phyloP scores from a whole-genome alignment of 2,329 filamentous ascomycete genomes.

The Paecilomyces variotii region DNA sequence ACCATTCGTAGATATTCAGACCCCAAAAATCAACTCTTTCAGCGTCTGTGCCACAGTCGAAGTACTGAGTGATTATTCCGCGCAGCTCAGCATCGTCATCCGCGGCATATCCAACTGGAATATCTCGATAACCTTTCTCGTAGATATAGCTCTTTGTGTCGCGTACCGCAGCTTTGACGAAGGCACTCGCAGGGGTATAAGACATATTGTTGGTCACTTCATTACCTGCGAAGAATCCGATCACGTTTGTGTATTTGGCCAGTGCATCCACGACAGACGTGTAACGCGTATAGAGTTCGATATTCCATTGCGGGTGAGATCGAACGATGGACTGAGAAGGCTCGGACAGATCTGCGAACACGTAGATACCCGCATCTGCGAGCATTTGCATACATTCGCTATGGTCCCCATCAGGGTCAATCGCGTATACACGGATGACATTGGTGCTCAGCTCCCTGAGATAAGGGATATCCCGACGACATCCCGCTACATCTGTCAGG shows the following conservation, averaged over 20 bases:
- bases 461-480: constrained; percentile 74
- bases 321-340: constrained; percentile 77
- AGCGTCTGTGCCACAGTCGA: constrained; percentile 24
- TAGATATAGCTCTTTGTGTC: constrained; percentile 80
- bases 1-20: constrained; percentile 99
- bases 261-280: constrained; percentile 72
- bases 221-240: constrained; percentile 96
- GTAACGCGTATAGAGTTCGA: constrained; percentile 68
- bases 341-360: constrained; percentile 80
- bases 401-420: constrained; percentile 72
- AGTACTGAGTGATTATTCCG: not conserved
- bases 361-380: constrained; percentile 78
- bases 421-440: constrained; percentile 83
- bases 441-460: constrained; percentile 75
- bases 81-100: constrained; percentile 64
- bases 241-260: constrained; percentile 72
- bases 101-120: constrained; percentile 55
- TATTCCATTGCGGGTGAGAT: constrained; percentile 66
- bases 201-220: constrained; percentile 80
- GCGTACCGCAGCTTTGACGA: constrained; percentile 39
- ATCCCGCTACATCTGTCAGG: constrained; percentile 60
- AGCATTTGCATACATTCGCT: constrained; percentile 73
- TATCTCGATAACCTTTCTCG: constrained; percentile 56
- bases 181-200: constrained; percentile 75
- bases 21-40: constrained; percentile 87